A percentile compares a stretch with the other conserved stretches of the same genome.
Evolutionary conservation across 345 rosid genomes (phyloP).

Genomic region (Sonneratia alba): DNA sequence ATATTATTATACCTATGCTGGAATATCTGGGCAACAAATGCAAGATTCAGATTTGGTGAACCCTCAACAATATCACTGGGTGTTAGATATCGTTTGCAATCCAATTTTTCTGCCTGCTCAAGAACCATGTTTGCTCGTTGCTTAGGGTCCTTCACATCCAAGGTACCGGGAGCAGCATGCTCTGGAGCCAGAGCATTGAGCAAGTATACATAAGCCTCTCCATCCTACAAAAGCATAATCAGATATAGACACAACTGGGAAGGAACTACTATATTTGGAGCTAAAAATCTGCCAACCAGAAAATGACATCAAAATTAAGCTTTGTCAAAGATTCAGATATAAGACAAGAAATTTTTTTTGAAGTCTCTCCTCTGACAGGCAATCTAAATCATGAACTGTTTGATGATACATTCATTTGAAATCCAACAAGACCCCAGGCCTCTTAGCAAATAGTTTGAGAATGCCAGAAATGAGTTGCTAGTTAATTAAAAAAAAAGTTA

Average conservation of each 20-base stretch:
- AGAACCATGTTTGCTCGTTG: constrained; percentile 75
- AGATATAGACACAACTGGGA: constrained; percentile 10
- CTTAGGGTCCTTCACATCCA: constrained; percentile 50
- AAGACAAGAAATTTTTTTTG: too few relatives aligned
- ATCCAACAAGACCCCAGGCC: too few relatives aligned
- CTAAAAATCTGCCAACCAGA: not conserved
- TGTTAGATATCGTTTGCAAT: constrained; percentile 75
- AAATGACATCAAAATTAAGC: not conserved
- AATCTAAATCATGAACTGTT: too few relatives aligned
- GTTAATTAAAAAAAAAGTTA: too few relatives aligned
- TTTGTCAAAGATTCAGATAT: too few relatives aligned
- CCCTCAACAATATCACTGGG: constrained; percentile 92
- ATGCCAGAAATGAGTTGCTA: too few relatives aligned
- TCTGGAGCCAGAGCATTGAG: constrained; percentile 95
- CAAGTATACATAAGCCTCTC: constrained; percentile 90
- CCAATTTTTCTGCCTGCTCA: constrained; percentile 93
- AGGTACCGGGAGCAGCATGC: constrained; percentile 41
- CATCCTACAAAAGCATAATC: constrained; percentile 51
- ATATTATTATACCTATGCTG: constrained; percentile 50
- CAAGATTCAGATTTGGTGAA: constrained; percentile 92
- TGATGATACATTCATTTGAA: too few relatives aligned
- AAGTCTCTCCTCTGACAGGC: too few relatives aligned
- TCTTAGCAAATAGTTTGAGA: too few relatives aligned
- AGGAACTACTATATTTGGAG: not conserved
- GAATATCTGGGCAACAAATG: constrained; percentile 94